Base-by-base conservation (phyloP, 345 rosid genomes). In the Conringia planisiliqua region DNA sequence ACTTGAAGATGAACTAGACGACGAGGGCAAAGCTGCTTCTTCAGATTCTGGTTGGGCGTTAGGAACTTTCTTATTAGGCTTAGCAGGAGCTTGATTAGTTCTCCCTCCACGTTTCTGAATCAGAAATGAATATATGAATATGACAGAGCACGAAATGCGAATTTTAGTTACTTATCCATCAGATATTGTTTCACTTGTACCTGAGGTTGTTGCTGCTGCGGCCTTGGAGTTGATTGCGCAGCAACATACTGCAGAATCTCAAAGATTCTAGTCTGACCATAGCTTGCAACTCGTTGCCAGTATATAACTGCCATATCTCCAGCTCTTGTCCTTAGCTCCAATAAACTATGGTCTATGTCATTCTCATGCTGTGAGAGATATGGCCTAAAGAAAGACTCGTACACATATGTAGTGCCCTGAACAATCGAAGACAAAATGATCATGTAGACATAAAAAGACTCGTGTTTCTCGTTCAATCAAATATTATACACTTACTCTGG, bases 1-100 rank as follows among this genome's bases (percentile, higher is more conserved):
- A 78, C 87, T 88, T 12, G 96, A 88, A 18, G 96, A 86, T 46
- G 85, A 83, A 76, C 93, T 87, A 33, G 97, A 88, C 9, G 87
- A 90, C 13, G 86, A 35, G 33, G 90, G 84, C 48, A 91, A 88
- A 68, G 84, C 78, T 16, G 84, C 85, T 80, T 86, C 92, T 79
- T 89, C 93, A 0, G 71, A 3, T 72, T 79, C 87, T 17, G 80
- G 80, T 39, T 10, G 85, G 5, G 68, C 36, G 27, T 43, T 62
- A 17, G 80, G 9, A 40, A 83, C 36, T 55, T 83, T 81, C 80
- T 83, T 88, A 39, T 83, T 88, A 39, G 76, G 73, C 46, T 78
- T 88, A 30, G 79, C 74, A 7, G 86, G 80, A 17, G 81, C 62
- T 32, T 68, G 86, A 69, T 82, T 84, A 71, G 72, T 70, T 77